Evolutionary conservation across 2,329 filamentous ascomycete genomes (phyloP), one percentile per base, ranked within the genome.

Genomic region (Aschersonia sp.): DNA sequence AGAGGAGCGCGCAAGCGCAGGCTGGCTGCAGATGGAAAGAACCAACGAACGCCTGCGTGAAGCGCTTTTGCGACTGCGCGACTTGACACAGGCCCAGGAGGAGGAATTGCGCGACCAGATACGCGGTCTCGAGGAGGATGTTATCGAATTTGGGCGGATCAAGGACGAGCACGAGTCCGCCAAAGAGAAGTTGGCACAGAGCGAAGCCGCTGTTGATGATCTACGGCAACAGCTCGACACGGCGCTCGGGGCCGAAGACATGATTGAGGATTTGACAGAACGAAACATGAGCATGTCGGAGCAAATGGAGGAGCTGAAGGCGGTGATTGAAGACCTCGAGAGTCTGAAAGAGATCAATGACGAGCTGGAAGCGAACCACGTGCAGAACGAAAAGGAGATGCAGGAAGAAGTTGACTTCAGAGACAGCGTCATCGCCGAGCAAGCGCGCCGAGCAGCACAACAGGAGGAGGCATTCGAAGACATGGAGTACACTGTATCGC

Each of bases 341-440:
- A 87, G 78, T 51, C 69, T 97, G 47, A 89, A 89, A 61, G 91
- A 98, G 60, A 80, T 97, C 56, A 94, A 88, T 56, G 89, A 97
- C 58, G 92, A 98, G 65, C 78, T 98, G 3, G 89, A 96, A 61
- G 78, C 87, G 56, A 95, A 95, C 59, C 89, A 96, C 59, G 78
- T 92, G 4, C 89, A 96, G 59, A 86, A 89, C 38, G 87, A 94
- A 61, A 94, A 91, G 63, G 89, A 97, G 61, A 78, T 98, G 65
- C 89, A 95, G 61, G 85, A 94, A 56, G 89, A 96, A 57, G 78
- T 97, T 48, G 89, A 96, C 60, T 85, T 88, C 66, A 87, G 85
- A 62, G 89, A 96, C 53, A 78, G 75, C 48, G 69, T 95, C 51
- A 85, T 96, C 53, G 74, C 78, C n/a, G 91, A 97, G 59, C 85